Base-by-base conservation (phyloP, 2,329 filamentous ascomycete genomes). In the Grosmannia huntii region DNA sequence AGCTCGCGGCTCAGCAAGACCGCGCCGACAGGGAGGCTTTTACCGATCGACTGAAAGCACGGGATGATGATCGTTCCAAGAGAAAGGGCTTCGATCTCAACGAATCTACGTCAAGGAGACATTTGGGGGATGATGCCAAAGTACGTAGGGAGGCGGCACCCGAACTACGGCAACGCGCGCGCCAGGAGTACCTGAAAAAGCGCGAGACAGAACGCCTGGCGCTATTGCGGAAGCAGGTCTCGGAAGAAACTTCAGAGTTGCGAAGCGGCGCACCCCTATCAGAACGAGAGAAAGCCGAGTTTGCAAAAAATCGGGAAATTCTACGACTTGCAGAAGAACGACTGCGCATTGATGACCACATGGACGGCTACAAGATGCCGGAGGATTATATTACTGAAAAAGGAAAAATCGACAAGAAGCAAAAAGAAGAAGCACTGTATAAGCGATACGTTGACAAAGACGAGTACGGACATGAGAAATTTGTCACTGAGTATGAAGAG, bases 351-450 rank as follows among this genome's bases (percentile, higher is more conserved):
- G 91, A 97, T 68, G 92, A 97, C 64, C 85, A 96, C 69, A 81
- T 86, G 23, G 91, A 96, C 73, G 92, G 92, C 2, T 99, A 97
- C 72, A 81, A 86, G 63, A 85, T 99, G 75, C 94, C 92, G 0
- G 91, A 96, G 63, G 90, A 96, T 69, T 96, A 96, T 68, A 92
- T 96, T 62, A 96, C 89, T 0, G 90, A 95, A 68, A 91, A 92
- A 71, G 90, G 90, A 25, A 94, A 95, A 67, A 85, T 95, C 62
- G 88, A 95, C 68, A 80, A 80, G 64, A 90, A 87, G 69, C 87
- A 88, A 68, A 97, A 97, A 69, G 83, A 94, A 62, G 89, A 95
- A 27, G 89, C 89, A 0, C 78, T 99, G 12, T 96, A 95, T 72
- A 91, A 90, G 69, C 83, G 91, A 55, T 92, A 96, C 65, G 85